Conservation (phyloP, 1,284 basidiomycete species). For the Chalciporus sp. region DNA sequence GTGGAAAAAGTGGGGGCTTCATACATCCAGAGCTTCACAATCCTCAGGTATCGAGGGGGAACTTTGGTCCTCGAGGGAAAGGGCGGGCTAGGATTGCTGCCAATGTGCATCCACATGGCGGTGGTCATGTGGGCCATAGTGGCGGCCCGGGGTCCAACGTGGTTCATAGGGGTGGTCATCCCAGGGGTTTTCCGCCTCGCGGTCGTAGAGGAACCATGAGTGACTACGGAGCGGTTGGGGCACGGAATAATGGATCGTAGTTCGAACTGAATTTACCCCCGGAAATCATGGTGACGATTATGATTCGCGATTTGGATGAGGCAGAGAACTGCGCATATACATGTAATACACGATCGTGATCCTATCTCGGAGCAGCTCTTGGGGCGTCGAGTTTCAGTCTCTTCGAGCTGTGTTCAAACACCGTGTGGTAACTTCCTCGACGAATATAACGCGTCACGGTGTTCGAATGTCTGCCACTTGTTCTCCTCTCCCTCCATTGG, state of each 20-base stretch:
- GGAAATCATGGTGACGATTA: background rate
- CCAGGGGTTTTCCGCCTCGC: conserved; percentile 16
- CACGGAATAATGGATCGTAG: conserved; percentile 12
- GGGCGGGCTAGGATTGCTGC: conserved; percentile 32
- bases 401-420: too few relatives aligned
- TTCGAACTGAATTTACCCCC: background rate
- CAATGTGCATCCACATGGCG: conserved; percentile 17
- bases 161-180: conserved; percentile 5
- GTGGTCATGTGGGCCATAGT: conserved; percentile 16
- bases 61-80: conserved; percentile 34
- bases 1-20: conserved; percentile 52
- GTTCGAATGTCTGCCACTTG: too few relatives aligned
- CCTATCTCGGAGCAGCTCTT: too few relatives aligned
- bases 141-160: conserved; percentile 1
- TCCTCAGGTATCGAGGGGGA: conserved; percentile 31
- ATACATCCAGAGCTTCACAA: conserved; percentile 37
- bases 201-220: conserved; percentile 19
- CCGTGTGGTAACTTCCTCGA: too few relatives aligned
- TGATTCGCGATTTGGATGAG: background rate
- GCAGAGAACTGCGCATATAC: background rate
- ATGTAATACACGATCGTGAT: too few relatives aligned
- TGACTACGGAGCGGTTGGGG: conserved; percentile 7
- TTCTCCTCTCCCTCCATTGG: too few relatives aligned
- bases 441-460: too few relatives aligned
- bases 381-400: too few relatives aligned